Evolutionary conservation across 768 basidiomycete genomes (phyloP).

Genomic region (Trametes cinnabarina): DNA sequence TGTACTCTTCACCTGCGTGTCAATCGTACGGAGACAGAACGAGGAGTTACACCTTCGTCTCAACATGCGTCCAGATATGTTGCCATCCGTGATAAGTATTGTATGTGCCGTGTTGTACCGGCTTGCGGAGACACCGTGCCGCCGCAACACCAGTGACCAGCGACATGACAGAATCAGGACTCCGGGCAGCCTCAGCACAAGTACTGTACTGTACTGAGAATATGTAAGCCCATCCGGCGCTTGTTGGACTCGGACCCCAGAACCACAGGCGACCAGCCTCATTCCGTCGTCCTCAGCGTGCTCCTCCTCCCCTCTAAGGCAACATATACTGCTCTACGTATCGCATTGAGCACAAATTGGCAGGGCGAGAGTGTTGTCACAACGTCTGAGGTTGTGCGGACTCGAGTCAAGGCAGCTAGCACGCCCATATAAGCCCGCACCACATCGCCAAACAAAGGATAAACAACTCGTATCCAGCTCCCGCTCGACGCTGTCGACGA

Average conservation of each 20-base stretch:
- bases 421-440: conserved; percentile 11
- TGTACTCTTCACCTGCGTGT: conserved; percentile 12
- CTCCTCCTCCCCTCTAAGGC: not conserved
- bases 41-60: conserved; percentile 9
- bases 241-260: conserved; percentile 8
- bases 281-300: not conserved
- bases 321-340: not conserved
- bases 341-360: not conserved
- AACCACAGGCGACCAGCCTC: conserved; percentile 4
- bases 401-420: not conserved
- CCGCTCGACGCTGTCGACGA: conserved; percentile 37
- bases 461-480: conserved; percentile 32
- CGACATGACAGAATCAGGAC: not conserved
- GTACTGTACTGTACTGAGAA: too few relatives aligned
- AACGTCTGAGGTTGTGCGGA: not conserved
- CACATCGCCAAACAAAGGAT: conserved; percentile 26
- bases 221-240: conserved; percentile 1
- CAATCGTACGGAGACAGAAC: not conserved
- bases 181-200: not conserved
- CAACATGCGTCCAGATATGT: not conserved
- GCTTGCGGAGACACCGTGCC: not conserved
- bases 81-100: not conserved
- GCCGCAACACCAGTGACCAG: not conserved
- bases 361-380: not conserved
- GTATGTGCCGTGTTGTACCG: not conserved